Evolutionary conservation across 169 alveolate genomes (phyloP).

Genomic region (Pseudocohnilembus persalinus): DNA sequence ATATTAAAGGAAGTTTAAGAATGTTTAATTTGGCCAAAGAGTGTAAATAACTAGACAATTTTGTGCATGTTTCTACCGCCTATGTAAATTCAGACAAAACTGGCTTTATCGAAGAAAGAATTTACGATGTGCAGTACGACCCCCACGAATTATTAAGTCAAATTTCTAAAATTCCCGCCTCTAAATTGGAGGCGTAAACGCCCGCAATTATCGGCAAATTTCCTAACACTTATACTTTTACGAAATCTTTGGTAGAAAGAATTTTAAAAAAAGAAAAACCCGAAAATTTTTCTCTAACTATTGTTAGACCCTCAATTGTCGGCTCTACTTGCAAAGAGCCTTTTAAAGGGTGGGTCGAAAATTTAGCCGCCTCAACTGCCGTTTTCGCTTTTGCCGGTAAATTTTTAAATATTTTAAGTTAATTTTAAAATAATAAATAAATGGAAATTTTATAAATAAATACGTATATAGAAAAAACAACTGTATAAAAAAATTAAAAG

Average conservation of each 20-base stretch:
- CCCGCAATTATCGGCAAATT: slow-evolving; percentile 57
- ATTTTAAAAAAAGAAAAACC: slow-evolving; percentile 48
- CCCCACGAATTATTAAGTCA: slow-evolving; percentile 45
- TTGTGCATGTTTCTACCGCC: slow-evolving; percentile 59
- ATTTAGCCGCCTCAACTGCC: slow-evolving; percentile 71
- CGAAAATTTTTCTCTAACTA: slow-evolving; percentile 53
- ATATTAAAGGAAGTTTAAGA: slow-evolving; percentile 63
- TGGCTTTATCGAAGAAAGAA: slow-evolving; percentile 77
- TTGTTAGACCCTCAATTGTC: slow-evolving; percentile 74
- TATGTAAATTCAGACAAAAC: slow-evolving; percentile 57
- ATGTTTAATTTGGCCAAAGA: slow-evolving; percentile 58
- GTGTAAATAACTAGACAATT: slow-evolving; percentile 44
- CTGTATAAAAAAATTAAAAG: no score
- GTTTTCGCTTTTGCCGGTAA: slow-evolving; percentile 52
- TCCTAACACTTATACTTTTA: slow-evolving; percentile 78
- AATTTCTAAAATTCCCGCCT: slow-evolving; percentile 51
- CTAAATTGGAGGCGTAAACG: slow-evolving; percentile 56
- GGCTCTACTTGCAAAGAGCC: slow-evolving; percentile 75
- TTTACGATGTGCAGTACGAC: slow-evolving; percentile 50
- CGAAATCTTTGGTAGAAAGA: slow-evolving; percentile 71
- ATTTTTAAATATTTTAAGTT: not conserved
- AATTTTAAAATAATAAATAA: no score
- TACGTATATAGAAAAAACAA: no score
- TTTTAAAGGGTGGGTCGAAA: slow-evolving; percentile 82
- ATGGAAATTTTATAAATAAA: no score